Percentiles rank a stretch among this genome's conserved stretches.
These are phyloP conservation scores for Calamus simplicifolius DNA, from an alignment of 176 grass and related monocot species.

Conservation along the genomic window DNA sequence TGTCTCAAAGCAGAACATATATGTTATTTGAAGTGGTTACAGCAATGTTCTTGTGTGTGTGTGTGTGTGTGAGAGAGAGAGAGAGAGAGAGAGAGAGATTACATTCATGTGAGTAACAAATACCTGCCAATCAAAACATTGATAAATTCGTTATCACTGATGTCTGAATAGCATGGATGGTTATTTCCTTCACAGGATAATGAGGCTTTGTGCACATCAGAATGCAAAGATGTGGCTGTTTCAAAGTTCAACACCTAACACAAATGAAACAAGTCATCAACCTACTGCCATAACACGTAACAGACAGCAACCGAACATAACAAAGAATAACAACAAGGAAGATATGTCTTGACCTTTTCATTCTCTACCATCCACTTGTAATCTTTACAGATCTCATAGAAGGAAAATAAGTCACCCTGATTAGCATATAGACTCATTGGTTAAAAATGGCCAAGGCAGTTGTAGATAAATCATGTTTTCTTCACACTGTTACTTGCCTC, in stretches of 20 bases:
- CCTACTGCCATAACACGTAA: background rate
- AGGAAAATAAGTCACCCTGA: conserved; percentile 94
- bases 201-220: conserved; percentile 23
- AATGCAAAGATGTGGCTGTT: conserved; percentile 33
- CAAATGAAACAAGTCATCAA: conserved; percentile 3
- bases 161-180: conserved; percentile 37
- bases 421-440: conserved; percentile 19
- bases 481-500: conserved; percentile 31
- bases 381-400: conserved; percentile 87
- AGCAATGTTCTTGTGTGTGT: too few relatives aligned
- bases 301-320: background rate
- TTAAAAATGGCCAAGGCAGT: background rate
- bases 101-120: conserved; percentile 4
- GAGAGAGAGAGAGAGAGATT: background rate
- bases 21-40: too few relatives aligned
- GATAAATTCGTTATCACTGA: conserved; percentile 39
- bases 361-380: conserved; percentile 70
- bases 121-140: conserved; percentile 83
- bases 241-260: conserved; percentile 57
- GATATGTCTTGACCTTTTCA: conserved; percentile 50
- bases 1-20: too few relatives aligned
- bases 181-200: conserved; percentile 35
- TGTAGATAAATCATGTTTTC: too few relatives aligned
- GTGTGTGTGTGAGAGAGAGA: too few relatives aligned
- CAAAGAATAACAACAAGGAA: conserved; percentile 4